Conservation (phyloP, 169 alveolate species). For the Cryptosporidium sp. region DNA sequence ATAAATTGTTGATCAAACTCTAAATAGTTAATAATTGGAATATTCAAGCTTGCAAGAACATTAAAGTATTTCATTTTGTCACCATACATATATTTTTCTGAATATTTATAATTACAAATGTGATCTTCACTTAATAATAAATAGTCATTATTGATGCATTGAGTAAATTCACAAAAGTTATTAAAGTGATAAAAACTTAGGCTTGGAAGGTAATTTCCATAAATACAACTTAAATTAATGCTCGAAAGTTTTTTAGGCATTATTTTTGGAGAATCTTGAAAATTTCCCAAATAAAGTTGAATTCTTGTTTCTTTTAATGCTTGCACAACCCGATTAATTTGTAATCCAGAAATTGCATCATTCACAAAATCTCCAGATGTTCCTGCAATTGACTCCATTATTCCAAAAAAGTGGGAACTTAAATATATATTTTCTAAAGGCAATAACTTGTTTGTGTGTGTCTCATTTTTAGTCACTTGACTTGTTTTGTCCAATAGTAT, state of each 20-base stretch:
- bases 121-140: conserved; percentile 27
- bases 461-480: not conserved
- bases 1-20: not conserved
- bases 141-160: not conserved
- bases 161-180: conserved; percentile 65
- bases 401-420: conserved; percentile 66
- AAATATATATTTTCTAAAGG: conserved; percentile 28
- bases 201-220: conserved; percentile 36
- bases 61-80: conserved; percentile 30
- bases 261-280: not conserved
- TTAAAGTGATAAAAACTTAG: conserved; percentile 18
- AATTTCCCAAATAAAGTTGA: conserved; percentile 32
- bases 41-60: conserved; percentile 29
- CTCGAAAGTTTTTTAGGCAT: conserved; percentile 12
- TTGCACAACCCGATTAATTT: conserved; percentile 17
- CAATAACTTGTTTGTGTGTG: not conserved
- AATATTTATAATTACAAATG: conserved; percentile 26
- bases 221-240: conserved; percentile 34
- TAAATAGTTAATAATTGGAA: conserved; percentile 40
- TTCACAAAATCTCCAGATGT: conserved; percentile 54
- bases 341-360: conserved; percentile 56
- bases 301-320: conserved; percentile 22
- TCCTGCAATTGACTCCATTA: conserved; percentile 72
- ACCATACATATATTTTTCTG: not conserved
- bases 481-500: conserved; percentile 29